These are phyloP conservation scores for Hebeloma cylindrosporum DNA, from an alignment of 768 basidiomycete genomes.

Conservation along the genomic window DNA sequence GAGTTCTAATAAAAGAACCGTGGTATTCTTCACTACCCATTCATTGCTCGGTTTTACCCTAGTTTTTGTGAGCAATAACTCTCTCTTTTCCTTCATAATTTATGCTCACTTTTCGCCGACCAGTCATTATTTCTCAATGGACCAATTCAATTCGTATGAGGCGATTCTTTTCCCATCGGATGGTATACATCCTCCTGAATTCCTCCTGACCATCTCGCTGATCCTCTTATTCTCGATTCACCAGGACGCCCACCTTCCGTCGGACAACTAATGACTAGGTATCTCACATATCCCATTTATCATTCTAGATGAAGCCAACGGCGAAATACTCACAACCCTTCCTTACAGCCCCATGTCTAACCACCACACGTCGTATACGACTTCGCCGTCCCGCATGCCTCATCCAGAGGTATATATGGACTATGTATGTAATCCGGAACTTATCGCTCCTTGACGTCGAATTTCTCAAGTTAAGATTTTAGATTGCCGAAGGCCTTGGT, in stretches of 20 bases:
- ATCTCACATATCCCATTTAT: slow-evolving; percentile 15
- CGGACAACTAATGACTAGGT: slow-evolving; percentile 76
- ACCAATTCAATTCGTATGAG: slow-evolving; percentile 60
- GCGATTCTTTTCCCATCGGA: slow-evolving; percentile 80
- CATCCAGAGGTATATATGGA: slow-evolving; percentile 88
- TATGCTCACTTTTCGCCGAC: neutral
- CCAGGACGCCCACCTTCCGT: slow-evolving; percentile 69
- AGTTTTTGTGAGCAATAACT: neutral
- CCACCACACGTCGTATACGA: slow-evolving; percentile 45
- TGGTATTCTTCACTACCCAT: neutral
- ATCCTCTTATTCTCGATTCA: neutral
- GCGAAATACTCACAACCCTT: slow-evolving; percentile 6
- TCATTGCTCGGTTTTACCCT: neutral
- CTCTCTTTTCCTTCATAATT: neutral
- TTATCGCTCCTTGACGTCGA: slow-evolving; percentile 1
- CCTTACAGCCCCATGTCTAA: slow-evolving; percentile 42
- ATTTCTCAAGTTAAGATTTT: slow-evolving; percentile 19
- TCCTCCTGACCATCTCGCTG: neutral
- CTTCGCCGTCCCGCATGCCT: slow-evolving; percentile 60
- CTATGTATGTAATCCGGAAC: slow-evolving; percentile 42
- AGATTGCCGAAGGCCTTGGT: slow-evolving; percentile 72
- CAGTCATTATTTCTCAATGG: slow-evolving; percentile 41
- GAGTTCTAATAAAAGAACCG: neutral
- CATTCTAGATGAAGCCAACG: neutral
- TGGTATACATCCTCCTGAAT: slow-evolving; percentile 30